These are phyloP conservation scores for Mycena indigotica DNA, from an alignment of 768 basidiomycete species.

Conservation along the genomic window DNA sequence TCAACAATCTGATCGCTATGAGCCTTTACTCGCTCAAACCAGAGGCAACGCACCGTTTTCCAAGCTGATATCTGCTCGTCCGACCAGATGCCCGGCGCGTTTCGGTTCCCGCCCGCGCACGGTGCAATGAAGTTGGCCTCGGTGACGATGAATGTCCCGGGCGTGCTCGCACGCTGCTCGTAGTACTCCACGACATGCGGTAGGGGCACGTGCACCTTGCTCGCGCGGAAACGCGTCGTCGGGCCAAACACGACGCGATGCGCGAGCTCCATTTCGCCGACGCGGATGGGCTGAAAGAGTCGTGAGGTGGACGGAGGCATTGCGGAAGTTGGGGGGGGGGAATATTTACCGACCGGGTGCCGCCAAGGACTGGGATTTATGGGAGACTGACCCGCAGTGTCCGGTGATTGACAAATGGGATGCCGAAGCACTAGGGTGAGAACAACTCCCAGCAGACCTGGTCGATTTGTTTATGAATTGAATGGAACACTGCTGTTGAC, in stretches of 20 bases:
- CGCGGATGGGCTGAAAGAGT: constrained; percentile 42
- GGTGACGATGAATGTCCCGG: constrained; percentile 40
- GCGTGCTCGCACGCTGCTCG: constrained; percentile 27
- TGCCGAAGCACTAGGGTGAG: too few species aligned
- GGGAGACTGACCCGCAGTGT: too few species aligned
- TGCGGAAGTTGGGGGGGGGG: too few species aligned
- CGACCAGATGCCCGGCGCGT: constrained; percentile 45
- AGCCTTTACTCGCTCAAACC: neutral
- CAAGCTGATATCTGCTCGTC: constrained; percentile 48
- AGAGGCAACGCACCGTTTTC: constrained; percentile 37
- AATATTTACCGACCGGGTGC: too few species aligned
- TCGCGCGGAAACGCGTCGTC: constrained; percentile 44
- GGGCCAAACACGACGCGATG: constrained; percentile 54
- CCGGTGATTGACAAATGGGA: too few species aligned
- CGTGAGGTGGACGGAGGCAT: too few species aligned
- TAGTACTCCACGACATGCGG: constrained; percentile 33
- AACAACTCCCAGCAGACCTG: too few species aligned
- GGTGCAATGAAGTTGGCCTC: constrained; percentile 41
- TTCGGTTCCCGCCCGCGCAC: constrained; percentile 33
- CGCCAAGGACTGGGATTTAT: too few species aligned
- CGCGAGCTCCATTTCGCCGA: constrained; percentile 38
- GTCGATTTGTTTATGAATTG: too few species aligned
- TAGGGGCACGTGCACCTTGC: constrained; percentile 32
- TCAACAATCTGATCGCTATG: constrained; percentile 9
- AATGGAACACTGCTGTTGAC: too few species aligned